Evolutionary conservation across 495 filamentous ascomycete species (phyloP).

Genomic region (Xylaria intraflava): DNA sequence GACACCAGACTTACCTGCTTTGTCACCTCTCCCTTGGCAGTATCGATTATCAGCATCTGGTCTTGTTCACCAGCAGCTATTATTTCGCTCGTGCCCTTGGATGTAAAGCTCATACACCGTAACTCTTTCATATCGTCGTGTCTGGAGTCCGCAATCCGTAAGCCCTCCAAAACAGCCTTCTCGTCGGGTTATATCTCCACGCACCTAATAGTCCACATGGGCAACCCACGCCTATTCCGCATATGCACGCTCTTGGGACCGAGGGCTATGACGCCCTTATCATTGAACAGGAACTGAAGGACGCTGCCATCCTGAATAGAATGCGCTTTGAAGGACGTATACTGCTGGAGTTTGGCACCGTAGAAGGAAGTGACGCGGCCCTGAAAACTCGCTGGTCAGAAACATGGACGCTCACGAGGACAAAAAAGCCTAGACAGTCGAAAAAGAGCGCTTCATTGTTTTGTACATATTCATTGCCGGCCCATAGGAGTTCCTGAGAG

Average conservation of each 20-base stretch:
- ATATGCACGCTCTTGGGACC: slow-evolving; percentile 77
- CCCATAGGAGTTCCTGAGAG: slow-evolving; percentile 82
- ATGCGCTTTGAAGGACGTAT: slow-evolving; percentile 68
- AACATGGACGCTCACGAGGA: not conserved
- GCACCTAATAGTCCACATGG: slow-evolving; percentile 77
- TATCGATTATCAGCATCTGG: slow-evolving; percentile 83
- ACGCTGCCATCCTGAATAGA: slow-evolving; percentile 60
- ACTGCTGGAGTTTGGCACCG: slow-evolving; percentile 65
- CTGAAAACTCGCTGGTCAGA: slow-evolving; percentile 34
- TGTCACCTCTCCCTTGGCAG: slow-evolving; percentile 72
- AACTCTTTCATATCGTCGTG: slow-evolving; percentile 73
- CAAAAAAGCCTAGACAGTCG: not conserved
- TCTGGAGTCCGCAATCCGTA: slow-evolving; percentile 29
- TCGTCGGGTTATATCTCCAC: slow-evolving; percentile 11
- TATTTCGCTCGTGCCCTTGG: slow-evolving; percentile 70
- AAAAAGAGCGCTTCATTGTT: not conserved
- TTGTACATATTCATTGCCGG: slow-evolving; percentile 79
- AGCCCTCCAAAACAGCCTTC: not conserved
- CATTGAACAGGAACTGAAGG: slow-evolving; percentile 76
- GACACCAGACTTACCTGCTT: slow-evolving; percentile 49
- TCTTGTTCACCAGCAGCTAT: slow-evolving; percentile 81
- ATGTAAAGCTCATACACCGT: slow-evolving; percentile 89
- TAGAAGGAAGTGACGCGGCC: slow-evolving; percentile 82
- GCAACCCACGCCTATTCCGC: slow-evolving; percentile 67
- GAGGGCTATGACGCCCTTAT: slow-evolving; percentile 77